These are phyloP conservation scores for Alternaria solani DNA, from an alignment of 2,329 filamentous ascomycete species.

Conservation along the genomic window DNA sequence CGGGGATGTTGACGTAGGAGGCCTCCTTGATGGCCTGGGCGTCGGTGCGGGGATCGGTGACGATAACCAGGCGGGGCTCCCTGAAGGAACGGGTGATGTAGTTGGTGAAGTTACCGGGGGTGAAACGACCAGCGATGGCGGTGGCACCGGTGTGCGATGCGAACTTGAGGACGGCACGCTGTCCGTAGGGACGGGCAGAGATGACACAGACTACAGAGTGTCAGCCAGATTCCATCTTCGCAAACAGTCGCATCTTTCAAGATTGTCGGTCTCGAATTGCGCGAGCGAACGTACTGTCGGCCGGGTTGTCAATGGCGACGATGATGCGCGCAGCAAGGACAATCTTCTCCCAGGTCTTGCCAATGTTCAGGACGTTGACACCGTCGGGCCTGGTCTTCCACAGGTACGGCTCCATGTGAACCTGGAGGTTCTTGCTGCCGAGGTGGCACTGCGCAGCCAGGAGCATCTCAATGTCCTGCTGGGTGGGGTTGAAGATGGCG, in stretches of 20 bases:
- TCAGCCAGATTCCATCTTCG: slow-evolving; percentile 20
- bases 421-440: slow-evolving; percentile 98
- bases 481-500: slow-evolving; percentile 94
- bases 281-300: slow-evolving; percentile 74
- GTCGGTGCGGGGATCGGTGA: slow-evolving; percentile 99
- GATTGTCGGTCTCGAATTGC: slow-evolving; percentile 11
- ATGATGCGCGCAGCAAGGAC: slow-evolving; percentile 99
- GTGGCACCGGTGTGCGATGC: slow-evolving; percentile 97
- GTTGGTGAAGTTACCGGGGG: slow-evolving; percentile 99
- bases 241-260: slow-evolving; percentile 7
- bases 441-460: slow-evolving; percentile 96
- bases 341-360: slow-evolving; percentile 99
- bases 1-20: slow-evolving; percentile 99
- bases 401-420: slow-evolving; percentile 99
- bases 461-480: slow-evolving; percentile 99
- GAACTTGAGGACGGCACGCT: slow-evolving; percentile 99
- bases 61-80: slow-evolving; percentile 99
- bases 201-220: slow-evolving; percentile 72
- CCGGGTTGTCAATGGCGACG: slow-evolving; percentile 98
- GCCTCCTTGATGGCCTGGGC: slow-evolving; percentile 99
- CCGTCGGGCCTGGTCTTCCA: slow-evolving; percentile 99
- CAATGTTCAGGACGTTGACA: slow-evolving; percentile 99
- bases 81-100: slow-evolving; percentile 99
- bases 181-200: slow-evolving; percentile 98
- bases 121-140: slow-evolving; percentile 99